These are phyloP conservation scores for Metarhizium robertsii DNA, from an alignment of 2,329 filamentous ascomycete genomes.

Conservation along the genomic window DNA sequence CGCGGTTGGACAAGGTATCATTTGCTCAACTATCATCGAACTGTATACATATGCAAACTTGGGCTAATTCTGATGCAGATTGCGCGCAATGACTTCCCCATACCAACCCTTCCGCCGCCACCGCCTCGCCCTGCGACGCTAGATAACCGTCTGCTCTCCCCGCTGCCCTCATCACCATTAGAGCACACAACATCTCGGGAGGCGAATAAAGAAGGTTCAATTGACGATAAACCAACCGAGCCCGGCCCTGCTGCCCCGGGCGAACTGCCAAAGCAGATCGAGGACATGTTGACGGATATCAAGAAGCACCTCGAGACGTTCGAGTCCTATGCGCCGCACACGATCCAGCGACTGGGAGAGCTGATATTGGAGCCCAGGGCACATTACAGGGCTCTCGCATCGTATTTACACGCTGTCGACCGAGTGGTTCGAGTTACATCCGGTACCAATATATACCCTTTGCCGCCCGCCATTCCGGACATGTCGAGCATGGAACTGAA, in stretches of 20 bases:
- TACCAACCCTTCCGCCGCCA: conserved; percentile 46
- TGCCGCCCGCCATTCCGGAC: conserved; percentile 58
- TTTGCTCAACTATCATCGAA: neutral
- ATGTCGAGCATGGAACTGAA: conserved; percentile 51
- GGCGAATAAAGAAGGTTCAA: conserved; percentile 60
- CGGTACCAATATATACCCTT: conserved; percentile 68
- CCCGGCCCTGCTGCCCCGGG: conserved; percentile 27
- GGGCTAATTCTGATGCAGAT: conserved; percentile 42
- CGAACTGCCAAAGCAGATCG: conserved; percentile 54
- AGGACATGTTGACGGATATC: conserved; percentile 53
- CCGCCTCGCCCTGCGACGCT: conserved; percentile 16
- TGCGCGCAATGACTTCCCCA: conserved; percentile 64
- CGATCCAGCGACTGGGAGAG: conserved; percentile 84
- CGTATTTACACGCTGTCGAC: conserved; percentile 86
- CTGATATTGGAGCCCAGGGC: conserved; percentile 65
- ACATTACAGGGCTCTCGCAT: conserved; percentile 72
- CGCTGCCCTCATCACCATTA: conserved; percentile 35
- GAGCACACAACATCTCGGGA: conserved; percentile 41
- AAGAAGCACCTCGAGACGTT: conserved; percentile 59
- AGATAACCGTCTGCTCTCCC: conserved; percentile 27
- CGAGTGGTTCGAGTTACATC: conserved; percentile 87
- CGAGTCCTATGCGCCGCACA: conserved; percentile 71
- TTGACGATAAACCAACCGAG: conserved; percentile 27
- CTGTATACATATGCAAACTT: neutral
- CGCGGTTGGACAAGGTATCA: conserved; percentile 54